Evolutionary conservation across 257 asterid species (phyloP).

Genomic region (Agastache rugosa): DNA sequence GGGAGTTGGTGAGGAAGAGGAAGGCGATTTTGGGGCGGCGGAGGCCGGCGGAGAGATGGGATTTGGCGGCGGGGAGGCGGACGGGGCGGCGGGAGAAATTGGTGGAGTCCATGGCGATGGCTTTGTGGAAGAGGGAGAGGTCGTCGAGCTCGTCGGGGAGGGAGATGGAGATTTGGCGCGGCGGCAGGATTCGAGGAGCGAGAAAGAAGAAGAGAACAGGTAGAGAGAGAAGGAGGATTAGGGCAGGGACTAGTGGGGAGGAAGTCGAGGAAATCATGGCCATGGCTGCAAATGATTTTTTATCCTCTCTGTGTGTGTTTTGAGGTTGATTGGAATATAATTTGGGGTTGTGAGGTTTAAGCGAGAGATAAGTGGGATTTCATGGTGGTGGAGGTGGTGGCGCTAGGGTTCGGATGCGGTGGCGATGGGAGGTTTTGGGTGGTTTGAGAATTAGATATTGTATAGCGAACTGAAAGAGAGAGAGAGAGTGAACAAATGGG

Average conservation of each 20-base stretch:
- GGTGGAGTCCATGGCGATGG: slow-evolving; percentile 65
- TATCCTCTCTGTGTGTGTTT: not conserved
- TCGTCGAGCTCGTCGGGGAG: slow-evolving; percentile 89
- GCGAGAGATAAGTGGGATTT: slow-evolving; percentile 19
- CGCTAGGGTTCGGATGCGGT: slow-evolving; percentile 31
- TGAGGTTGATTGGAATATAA: not conserved
- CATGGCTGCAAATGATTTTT: slow-evolving; percentile 28
- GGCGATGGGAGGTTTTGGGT: slow-evolving; percentile 32
- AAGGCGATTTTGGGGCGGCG: slow-evolving; percentile 90
- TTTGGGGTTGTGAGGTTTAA: slow-evolving; percentile 6
- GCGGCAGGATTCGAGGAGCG: slow-evolving; percentile 71
- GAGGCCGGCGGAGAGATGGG: slow-evolving; percentile 67
- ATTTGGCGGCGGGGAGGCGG: slow-evolving; percentile 64
- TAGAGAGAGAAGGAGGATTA: slow-evolving; percentile 62
- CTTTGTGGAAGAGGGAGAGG: slow-evolving; percentile 80
- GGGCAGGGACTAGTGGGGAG: slow-evolving; percentile 67
- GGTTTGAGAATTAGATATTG: slow-evolving; percentile 27
- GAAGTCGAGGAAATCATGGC: slow-evolving; percentile 46
- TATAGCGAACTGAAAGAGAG: not conserved
- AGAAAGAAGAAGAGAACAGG: slow-evolving; percentile 63
- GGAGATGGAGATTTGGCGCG: slow-evolving; percentile 70
- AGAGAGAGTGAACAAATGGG: not conserved
- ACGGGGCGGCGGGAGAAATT: slow-evolving; percentile 52
- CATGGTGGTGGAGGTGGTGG: slow-evolving; percentile 32
- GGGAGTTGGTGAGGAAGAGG: slow-evolving; percentile 79